Evolutionary conservation across 345 rosid species (phyloP).

Genomic region (Salix dunnii): DNA sequence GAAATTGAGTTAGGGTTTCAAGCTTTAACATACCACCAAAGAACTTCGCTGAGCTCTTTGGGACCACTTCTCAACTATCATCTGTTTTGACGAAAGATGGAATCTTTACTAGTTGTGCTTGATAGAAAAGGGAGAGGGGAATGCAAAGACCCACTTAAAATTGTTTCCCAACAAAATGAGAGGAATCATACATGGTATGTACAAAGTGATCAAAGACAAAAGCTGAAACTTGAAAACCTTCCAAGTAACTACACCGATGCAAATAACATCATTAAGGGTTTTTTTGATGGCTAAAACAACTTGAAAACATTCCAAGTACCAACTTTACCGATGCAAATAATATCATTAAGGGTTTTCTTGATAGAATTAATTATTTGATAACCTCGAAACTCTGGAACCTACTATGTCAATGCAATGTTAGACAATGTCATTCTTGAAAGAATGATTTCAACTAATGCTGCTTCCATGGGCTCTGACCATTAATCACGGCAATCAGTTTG

Average conservation of each 20-base stretch:
- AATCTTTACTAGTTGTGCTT: conserved; percentile 6
- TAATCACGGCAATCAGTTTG: conserved; percentile 51
- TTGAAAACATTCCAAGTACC: conserved; percentile 27
- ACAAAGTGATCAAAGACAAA: conserved; percentile 29
- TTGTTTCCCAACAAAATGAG: conserved; percentile 28
- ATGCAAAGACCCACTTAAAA: conserved; percentile 30
- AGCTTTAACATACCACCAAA: conserved; percentile 27
- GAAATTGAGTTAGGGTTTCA: conserved; percentile 28
- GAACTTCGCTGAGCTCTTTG: conserved; percentile 28
- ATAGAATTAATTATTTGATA: not conserved
- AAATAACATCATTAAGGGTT: not conserved
- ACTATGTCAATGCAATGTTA: conserved; percentile 34
- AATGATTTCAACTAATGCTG: conserved; percentile 36
- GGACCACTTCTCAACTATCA: conserved; percentile 81
- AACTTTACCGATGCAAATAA: not conserved
- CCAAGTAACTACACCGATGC: conserved; percentile 11
- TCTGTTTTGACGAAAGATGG: conserved; percentile 25
- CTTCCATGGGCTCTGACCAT: conserved; percentile 51
- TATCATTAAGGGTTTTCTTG: not conserved
- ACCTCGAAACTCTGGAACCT: conserved; percentile 6
- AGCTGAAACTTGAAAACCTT: conserved; percentile 33
- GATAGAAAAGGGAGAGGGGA: conserved; percentile 9
- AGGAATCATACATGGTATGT: conserved; percentile 16
- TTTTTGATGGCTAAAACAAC: conserved; percentile 34
- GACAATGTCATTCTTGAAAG: conserved; percentile 25